Evolutionary conservation across 1,284 basidiomycete genomes (phyloP).

Genomic region (Meripilus lineatus): DNA sequence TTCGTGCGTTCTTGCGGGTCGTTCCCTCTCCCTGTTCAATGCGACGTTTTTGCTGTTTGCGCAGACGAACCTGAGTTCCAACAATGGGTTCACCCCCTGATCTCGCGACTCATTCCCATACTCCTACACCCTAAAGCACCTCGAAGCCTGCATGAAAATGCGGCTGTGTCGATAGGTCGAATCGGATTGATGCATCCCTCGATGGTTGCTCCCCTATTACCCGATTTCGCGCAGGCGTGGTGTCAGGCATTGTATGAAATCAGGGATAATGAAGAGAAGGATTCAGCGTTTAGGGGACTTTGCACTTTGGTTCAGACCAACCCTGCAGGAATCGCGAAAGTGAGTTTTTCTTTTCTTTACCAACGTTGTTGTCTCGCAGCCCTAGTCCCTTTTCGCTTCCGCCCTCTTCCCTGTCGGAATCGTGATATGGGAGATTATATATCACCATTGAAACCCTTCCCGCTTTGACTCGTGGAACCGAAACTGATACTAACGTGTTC

Average conservation of each 20-base stretch:
- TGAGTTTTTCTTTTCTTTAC: conserved; percentile 31
- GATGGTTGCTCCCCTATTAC: conserved; percentile 86
- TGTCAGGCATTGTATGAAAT: conserved; percentile 98
- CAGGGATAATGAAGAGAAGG: conserved; percentile 99
- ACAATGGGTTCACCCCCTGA: conserved; percentile 85
- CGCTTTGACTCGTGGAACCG: no score
- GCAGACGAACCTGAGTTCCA: conserved; percentile 81
- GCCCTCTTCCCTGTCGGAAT: no score
- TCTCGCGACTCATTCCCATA: conserved; percentile 89
- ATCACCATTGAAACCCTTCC: no score
- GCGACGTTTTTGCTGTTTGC: no score
- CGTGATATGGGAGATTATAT: no score
- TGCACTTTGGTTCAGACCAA: conserved; percentile 96
- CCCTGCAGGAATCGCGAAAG: conserved; percentile 86
- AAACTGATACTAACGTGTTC: no score
- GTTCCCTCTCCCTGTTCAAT: conserved; percentile 10
- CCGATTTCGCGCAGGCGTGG: conserved; percentile 93
- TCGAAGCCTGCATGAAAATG: conserved; percentile 94
- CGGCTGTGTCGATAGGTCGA: conserved; percentile 98
- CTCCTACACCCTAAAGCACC: conserved; percentile 89
- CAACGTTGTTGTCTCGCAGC: conserved; percentile 6
- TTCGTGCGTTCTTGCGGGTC: background rate
- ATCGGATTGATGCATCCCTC: conserved; percentile 90
- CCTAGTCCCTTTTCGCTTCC: conserved; percentile 3
- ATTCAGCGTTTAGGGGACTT: conserved; percentile 97